phyloP scores from a whole-genome alignment of 768 basidiomycete species.

The Naematelia aurantialba region DNA sequence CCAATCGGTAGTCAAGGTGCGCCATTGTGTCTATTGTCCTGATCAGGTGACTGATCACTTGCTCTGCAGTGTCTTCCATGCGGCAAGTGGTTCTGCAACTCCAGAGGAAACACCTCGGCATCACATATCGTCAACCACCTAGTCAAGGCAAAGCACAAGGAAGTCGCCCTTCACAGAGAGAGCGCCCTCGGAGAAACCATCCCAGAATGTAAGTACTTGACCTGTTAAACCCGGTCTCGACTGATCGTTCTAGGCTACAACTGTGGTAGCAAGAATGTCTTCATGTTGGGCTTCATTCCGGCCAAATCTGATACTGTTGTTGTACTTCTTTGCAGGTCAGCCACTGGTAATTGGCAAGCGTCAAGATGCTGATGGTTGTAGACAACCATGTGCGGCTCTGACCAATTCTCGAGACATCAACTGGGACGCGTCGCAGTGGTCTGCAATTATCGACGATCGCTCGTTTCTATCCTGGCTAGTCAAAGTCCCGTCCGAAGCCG shows the following conservation, averaged over 20 bases:
- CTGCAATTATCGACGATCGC: constrained; percentile 95
- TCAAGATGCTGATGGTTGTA: constrained; percentile 43
- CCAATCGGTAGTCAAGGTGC: constrained; percentile 82
- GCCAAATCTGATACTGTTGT: constrained; percentile 99
- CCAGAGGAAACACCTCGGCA: constrained; percentile 92
- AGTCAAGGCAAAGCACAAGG: constrained; percentile 98
- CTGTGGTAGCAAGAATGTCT: constrained; percentile 98
- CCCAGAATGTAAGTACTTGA: constrained; percentile 70
- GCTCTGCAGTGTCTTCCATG: constrained; percentile 45
- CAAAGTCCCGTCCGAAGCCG: constrained; percentile 92
- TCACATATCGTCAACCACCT: constrained; percentile 99
- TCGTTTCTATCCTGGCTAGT: constrained; percentile 99
- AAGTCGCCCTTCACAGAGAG: constrained; percentile 93
- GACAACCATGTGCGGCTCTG: constrained; percentile 95
- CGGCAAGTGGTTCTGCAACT: constrained; percentile 77
- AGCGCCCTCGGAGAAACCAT: constrained; percentile 94
- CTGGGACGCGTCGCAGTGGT: constrained; percentile 98
- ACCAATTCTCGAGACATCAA: constrained; percentile 87
- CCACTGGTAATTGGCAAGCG: neutral
- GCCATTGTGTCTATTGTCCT: constrained; percentile 1
- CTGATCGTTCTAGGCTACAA: constrained; percentile 61
- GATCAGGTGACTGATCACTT: constrained; percentile 5
- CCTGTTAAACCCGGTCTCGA: neutral
- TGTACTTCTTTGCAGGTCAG: constrained; percentile 85
- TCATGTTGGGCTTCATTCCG: constrained; percentile 98